Base-by-base conservation (phyloP, 176 grass and related monocot species). In the Oryza australiensis region DNA sequence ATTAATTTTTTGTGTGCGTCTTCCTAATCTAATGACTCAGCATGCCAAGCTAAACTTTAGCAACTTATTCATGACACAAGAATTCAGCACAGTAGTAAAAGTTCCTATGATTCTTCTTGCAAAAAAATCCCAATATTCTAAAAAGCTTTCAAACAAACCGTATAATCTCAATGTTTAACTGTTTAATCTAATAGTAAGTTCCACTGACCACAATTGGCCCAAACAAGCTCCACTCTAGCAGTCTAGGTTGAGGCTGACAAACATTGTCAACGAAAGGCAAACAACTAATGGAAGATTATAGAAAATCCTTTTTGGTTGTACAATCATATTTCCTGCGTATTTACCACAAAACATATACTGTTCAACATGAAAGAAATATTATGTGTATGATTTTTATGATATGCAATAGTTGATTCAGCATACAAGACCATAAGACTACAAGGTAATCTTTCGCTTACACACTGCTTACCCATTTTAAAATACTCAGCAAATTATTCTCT, bases 381-480 rank as follows among this genome's bases (percentile, higher is more conserved):
- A 0, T 41, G 72, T 79, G 28, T 22, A 15, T 53, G 40, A 76
- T 29, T 73, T 63, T 38, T 40, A 12, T 67, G 10, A 53, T 53
- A 55, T 62, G 27, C 27, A 80, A 68, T 28, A 23, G 16, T 55
- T 82, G 65, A 71, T 30, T 9, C 0, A 62, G 43, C 38, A 71
- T 82, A 70, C 35, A 81, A 81, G 64, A 15, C 28, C 51, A 62
- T 22, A 72, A 38, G 28, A 82, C 24, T 62, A 41, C 71, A 40
- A 77, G 24, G 72, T 72, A 64, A 12, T 53, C 48, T 53, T 53
- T 18, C 16, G 3, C 48, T 20, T 51, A 51, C 48, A 51, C 48
- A 51, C 48, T 53, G 48, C 48, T 53, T 53, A 53, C 16, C 4
- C 33, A 42, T 14, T 51, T 79, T 7, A 51, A 43, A 51, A 34